Evolutionary conservation across 352 stramenopile species (phyloP).

Genomic region (Pythium guiyangense): DNA sequence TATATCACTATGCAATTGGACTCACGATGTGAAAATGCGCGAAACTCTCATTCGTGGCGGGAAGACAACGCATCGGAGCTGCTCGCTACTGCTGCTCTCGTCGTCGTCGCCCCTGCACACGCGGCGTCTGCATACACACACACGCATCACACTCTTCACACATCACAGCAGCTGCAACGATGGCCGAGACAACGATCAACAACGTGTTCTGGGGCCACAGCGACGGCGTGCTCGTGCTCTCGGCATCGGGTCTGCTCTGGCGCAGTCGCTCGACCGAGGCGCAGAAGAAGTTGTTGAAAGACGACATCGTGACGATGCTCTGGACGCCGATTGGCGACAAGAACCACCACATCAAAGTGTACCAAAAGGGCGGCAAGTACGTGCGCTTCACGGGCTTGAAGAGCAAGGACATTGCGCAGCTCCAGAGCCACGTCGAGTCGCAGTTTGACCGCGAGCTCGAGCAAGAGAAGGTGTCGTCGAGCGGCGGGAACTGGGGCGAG

Average conservation of each 20-base stretch:
- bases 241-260: constrained; percentile 67
- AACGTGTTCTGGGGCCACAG: constrained; percentile 87
- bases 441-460: constrained; percentile 89
- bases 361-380: constrained; percentile 81
- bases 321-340: constrained; percentile 77
- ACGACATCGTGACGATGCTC: constrained; percentile 85
- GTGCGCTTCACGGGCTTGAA: constrained; percentile 84
- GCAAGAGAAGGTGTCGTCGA: constrained; percentile 84
- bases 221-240: constrained; percentile 75
- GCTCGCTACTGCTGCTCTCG: too few species aligned
- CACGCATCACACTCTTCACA: too few species aligned
- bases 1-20: too few species aligned
- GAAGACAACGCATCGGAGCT: too few species aligned
- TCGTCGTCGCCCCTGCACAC: too few species aligned
- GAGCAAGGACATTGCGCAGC: constrained; percentile 48
- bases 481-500: constrained; percentile 92
- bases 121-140: too few species aligned
- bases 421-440: constrained; percentile 65
- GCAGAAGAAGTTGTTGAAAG: constrained; percentile 83
- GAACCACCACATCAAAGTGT: constrained; percentile 82
- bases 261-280: constrained; percentile 69
- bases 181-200: constrained; percentile 75
- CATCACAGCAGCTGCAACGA: too few species aligned
- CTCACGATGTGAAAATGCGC: too few species aligned
- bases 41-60: too few species aligned